A percentile compares a stretch with the other conserved stretches of the same genome.
Evolutionary conservation across 768 basidiomycete genomes (phyloP).

Genomic region (Termitomyces sp.): DNA sequence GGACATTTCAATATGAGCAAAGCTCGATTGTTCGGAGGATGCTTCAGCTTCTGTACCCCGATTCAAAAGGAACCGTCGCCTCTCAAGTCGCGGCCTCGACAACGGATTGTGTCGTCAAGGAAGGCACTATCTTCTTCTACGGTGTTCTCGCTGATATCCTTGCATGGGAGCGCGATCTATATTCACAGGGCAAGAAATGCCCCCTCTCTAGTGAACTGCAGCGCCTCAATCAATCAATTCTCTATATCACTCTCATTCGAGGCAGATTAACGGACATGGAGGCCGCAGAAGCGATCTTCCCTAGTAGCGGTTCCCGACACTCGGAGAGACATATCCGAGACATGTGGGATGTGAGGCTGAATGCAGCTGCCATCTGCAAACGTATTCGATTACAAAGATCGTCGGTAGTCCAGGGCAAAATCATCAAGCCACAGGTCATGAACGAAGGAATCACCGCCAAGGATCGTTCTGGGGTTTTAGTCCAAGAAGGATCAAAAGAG

Average conservation of each 20-base stretch:
- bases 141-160: constrained; percentile 4
- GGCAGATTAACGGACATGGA: neutral
- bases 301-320: neutral
- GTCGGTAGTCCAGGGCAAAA: neutral
- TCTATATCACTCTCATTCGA: constrained; percentile 2
- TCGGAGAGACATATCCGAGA: constrained; percentile 1
- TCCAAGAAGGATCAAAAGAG: neutral
- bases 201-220: constrained; percentile 2
- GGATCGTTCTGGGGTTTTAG: neutral
- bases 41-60: constrained; percentile 2
- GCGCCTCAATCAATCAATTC: neutral
- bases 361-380: constrained; percentile 6
- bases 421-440: neutral
- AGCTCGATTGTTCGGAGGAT: neutral
- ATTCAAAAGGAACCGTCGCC: neutral
- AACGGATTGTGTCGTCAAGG: neutral
- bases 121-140: constrained; percentile 5
- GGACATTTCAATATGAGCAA: neutral
- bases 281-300: neutral
- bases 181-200: neutral
- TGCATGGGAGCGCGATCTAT: neutral
- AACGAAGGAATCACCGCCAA: neutral
- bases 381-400: constrained; percentile 3
- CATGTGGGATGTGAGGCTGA: constrained; percentile 7
- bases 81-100: neutral